These are phyloP conservation scores for Aegle marmelos DNA, from an alignment of 345 rosid species.

Conservation along the genomic window DNA sequence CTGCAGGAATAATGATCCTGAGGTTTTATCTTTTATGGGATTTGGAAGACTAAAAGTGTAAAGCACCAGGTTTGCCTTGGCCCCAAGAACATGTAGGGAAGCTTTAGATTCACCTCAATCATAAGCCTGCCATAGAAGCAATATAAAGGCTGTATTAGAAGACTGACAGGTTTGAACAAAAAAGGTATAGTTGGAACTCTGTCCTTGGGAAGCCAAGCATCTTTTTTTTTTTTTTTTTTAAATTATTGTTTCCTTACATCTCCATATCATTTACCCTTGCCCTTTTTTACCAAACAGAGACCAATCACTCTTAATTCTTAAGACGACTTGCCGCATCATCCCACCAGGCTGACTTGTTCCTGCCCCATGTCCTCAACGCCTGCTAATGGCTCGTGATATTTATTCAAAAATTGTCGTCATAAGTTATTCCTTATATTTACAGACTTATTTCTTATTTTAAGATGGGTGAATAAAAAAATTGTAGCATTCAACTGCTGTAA, in stretches of 20 bases:
- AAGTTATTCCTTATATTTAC: too few relatives aligned
- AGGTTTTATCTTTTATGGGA: constrained; percentile 27
- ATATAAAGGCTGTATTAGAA: constrained; percentile 51
- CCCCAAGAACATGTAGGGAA: constrained; percentile 47
- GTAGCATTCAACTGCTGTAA: neutral
- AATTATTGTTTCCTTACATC: constrained; percentile 24
- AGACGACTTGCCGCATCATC: constrained; percentile 31
- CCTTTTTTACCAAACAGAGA: constrained; percentile 34
- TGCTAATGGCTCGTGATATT: neutral
- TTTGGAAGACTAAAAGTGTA: constrained; percentile 32
- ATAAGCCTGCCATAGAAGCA: constrained; percentile 50
- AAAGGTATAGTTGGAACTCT: constrained; percentile 54
- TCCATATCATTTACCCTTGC: constrained; percentile 37
- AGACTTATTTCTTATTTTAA: too few relatives aligned
- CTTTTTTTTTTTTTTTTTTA: constrained; percentile 18
- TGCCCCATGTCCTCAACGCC: neutral
- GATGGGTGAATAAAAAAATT: too few relatives aligned
- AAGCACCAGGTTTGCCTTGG: constrained; percentile 29
- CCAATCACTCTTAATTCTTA: constrained; percentile 7
- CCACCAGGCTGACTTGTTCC: constrained; percentile 19
- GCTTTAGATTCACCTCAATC: constrained; percentile 48
- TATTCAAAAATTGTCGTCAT: too few relatives aligned
- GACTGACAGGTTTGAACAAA: constrained; percentile 85
- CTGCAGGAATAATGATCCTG: constrained; percentile 24
- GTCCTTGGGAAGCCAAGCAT: constrained; percentile 72